Conservation (phyloP, 148 eudicot genomes). For the Persicaria tinctoria region DNA sequence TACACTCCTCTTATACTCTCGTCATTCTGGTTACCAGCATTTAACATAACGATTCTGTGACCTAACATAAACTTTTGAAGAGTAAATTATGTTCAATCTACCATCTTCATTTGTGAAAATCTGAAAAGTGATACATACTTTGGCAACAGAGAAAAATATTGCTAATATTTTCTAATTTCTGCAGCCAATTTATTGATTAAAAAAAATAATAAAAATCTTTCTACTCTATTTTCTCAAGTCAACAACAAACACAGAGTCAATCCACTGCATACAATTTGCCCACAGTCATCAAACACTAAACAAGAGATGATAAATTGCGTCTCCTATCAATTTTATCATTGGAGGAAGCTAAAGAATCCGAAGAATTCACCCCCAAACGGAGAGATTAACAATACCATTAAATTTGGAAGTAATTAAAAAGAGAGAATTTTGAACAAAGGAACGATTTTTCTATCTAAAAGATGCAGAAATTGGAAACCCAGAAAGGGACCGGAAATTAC, state of each 20-base stretch:
- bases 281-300: background rate
- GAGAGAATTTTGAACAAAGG: background rate
- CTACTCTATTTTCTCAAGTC: background rate
- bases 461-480: background rate
- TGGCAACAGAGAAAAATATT: background rate
- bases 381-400: background rate
- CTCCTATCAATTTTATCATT: background rate
- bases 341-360: background rate
- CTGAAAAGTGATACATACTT: background rate
- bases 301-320: background rate
- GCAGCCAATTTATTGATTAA: no score
- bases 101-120: background rate
- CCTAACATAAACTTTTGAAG: background rate
- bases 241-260: background rate
- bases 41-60: background rate
- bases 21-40: no score
- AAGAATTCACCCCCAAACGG: background rate
- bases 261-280: background rate
- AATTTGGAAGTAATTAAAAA: background rate
- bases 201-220: background rate
- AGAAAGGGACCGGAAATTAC: background rate
- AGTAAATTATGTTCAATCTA: background rate
- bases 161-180: no score
- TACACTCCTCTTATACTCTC: no score
- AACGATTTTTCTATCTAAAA: background rate